A percentile compares a stretch with the other conserved stretches of the same genome.
Conservation (phyloP, 345 rosid genomes). For the Lagerstroemia speciosa region DNA sequence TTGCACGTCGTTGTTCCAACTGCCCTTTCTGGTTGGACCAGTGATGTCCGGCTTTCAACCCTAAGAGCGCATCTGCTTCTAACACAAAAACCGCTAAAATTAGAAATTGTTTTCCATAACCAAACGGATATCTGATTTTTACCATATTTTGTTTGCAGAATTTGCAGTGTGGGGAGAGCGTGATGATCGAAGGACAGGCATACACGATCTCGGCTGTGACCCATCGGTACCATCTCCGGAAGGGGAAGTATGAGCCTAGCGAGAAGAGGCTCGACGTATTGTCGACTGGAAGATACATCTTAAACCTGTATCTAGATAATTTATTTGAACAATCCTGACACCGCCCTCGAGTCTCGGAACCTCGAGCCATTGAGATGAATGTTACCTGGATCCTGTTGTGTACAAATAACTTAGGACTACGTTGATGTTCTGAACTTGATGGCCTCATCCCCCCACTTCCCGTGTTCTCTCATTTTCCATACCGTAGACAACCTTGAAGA, state of each 20-base stretch:
- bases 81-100: too few relatives aligned
- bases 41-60: too few relatives aligned
- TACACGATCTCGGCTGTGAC: constrained; percentile 77
- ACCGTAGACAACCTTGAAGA: too few relatives aligned
- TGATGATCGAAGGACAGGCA: constrained; percentile 74
- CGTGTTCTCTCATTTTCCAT: too few relatives aligned
- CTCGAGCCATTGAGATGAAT: too few relatives aligned
- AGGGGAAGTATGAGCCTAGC: constrained; percentile 81
- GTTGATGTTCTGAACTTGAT: too few relatives aligned
- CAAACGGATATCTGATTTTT: constrained; percentile 1
- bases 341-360: background rate
- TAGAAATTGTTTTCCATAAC: too few relatives aligned
- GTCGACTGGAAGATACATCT: constrained; percentile 35
- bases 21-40: too few relatives aligned
- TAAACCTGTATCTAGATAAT: constrained; percentile 67
- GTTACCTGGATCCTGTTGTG: background rate
- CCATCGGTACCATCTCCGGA: constrained; percentile 81
- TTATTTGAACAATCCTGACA: constrained; percentile 59
- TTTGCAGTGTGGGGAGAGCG: constrained; percentile 82
- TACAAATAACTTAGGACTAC: background rate
- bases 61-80: too few relatives aligned
- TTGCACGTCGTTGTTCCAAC: too few relatives aligned
- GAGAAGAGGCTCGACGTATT: constrained; percentile 85
- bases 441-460: too few relatives aligned
- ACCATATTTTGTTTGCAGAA: constrained; percentile 36